Base-by-base conservation (phyloP, 202 grass and related monocot species). In the Schoenoplectus triqueter region DNA sequence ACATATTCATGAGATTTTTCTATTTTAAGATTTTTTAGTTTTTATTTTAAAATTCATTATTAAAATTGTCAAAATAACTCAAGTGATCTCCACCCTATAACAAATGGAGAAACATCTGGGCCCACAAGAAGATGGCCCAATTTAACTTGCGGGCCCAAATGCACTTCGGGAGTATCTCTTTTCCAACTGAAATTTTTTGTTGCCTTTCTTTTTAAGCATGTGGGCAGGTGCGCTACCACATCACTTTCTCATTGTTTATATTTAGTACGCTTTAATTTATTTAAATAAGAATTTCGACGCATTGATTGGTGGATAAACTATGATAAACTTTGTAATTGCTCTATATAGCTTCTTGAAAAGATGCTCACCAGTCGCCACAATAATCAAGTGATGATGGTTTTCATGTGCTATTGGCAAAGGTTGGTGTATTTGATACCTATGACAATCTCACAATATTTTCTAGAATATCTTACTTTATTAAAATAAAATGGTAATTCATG, bases 221-320 rank as follows among this genome's bases (percentile, higher is more conserved):
- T 83, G 80, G 80, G 64, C 80, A 83, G 80, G 64, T 54, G 41
- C 69, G 80, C 13, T 54, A 3, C 48, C 80, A 68, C 73, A 57
- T 7, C 14, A 31, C 21, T 13, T 59, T 78, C 31, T 59, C 22
- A 7, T 78, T 59, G 21, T 57, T 31, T 78, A 5, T 66, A 39
- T 10, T 21, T 64, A 64, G 6, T 21, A 64, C 62, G 7, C 18
- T 31, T 65, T 31, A 9, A 22, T 31, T 31, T 66, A 66, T 31
- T 55, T 76, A 56, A 7, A 76, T 31, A 18, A 76, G 19, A 76
- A 57, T 31, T 10, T 76, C 5, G 9, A 17, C 1, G 17, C 4
- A 10, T 76, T 76, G 73, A 40, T 57, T 57, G 64, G 73, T 56
- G 50, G 19, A 31, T 40, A 76, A 76, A 76, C 4, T 74, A 51